Evolutionary conservation across 371 early-diverging fungal genomes (phyloP).

Genomic region (Circinella minor): DNA sequence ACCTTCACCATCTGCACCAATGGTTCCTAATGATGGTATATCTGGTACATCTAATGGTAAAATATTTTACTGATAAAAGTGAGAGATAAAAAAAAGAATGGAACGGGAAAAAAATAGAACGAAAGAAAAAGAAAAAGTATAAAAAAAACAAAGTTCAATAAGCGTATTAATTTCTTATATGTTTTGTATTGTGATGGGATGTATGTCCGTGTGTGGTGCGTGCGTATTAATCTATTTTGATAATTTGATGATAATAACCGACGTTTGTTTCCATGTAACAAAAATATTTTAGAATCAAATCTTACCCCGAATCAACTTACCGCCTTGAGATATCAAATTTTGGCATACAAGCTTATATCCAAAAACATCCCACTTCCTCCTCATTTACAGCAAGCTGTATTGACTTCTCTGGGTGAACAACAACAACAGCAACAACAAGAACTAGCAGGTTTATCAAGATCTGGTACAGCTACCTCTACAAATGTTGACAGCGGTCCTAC

Average conservation of each 20-base stretch:
- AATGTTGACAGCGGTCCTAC: not conserved
- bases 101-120: not conserved
- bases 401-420: not conserved
- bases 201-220: not conserved
- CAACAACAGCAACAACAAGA: not conserved
- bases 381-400: conserved; percentile 69
- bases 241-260: not conserved
- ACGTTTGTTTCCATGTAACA: too few species aligned
- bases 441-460: not conserved
- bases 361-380: conserved; percentile 80
- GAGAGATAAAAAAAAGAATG: not conserved
- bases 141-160: not conserved
- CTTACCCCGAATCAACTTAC: conserved; percentile 69
- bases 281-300: conserved; percentile 7
- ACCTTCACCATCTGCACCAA: not conserved
- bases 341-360: conserved; percentile 82
- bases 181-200: not conserved
- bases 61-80: not conserved
- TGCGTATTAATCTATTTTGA: not conserved
- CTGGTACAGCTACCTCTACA: not conserved
- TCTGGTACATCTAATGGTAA: not conserved
- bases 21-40: conserved; percentile 3
- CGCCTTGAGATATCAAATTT: conserved; percentile 78
- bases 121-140: conserved; percentile 1
- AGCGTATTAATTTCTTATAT: conserved; percentile 3